These are phyloP conservation scores for Suhomyces panamericanus DNA, from an alignment of 1,139 yeast species.

Conservation along the genomic window DNA sequence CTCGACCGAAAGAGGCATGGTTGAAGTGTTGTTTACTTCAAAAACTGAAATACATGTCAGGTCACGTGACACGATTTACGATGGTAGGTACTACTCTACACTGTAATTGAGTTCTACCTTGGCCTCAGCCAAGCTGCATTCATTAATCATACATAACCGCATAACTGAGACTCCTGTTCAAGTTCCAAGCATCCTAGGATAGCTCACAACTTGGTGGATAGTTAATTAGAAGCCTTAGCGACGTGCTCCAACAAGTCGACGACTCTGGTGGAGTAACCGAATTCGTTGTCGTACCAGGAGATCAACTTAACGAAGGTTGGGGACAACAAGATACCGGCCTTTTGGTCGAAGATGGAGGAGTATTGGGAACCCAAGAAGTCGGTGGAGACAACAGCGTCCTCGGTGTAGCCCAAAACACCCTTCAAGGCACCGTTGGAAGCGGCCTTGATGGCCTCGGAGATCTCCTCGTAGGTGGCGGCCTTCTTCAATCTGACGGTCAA, in stretches of 20 bases:
- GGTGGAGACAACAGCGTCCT: constrained; percentile 82
- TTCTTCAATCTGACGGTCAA: constrained; percentile 68
- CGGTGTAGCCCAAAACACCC: constrained; percentile 82
- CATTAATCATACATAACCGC: constrained; percentile 8
- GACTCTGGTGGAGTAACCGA: constrained; percentile 90
- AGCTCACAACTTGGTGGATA: constrained; percentile 19
- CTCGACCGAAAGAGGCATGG: constrained; percentile 1
- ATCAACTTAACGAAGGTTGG: constrained; percentile 83
- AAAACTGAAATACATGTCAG: neutral
- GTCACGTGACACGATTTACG: neutral
- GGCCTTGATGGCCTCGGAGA: constrained; percentile 68
- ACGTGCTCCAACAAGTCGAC: constrained; percentile 79
- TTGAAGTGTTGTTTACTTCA: neutral
- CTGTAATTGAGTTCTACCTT: neutral
- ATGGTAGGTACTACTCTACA: neutral
- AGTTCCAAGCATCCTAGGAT: constrained; percentile 6
- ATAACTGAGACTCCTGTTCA: constrained; percentile 5
- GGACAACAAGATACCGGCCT: constrained; percentile 82
- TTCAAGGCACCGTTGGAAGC: constrained; percentile 69
- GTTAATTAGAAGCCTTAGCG: constrained; percentile 44
- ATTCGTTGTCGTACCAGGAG: constrained; percentile 91
- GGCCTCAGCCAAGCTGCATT: constrained; percentile 8
- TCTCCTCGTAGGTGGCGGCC: constrained; percentile 72
- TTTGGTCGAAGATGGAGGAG: constrained; percentile 82
- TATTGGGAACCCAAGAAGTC: constrained; percentile 77